A percentile compares a stretch with the other conserved stretches of the same genome.
Conservation (phyloP, 495 filamentous ascomycete genomes). For the Penicillium ochrochloron region DNA sequence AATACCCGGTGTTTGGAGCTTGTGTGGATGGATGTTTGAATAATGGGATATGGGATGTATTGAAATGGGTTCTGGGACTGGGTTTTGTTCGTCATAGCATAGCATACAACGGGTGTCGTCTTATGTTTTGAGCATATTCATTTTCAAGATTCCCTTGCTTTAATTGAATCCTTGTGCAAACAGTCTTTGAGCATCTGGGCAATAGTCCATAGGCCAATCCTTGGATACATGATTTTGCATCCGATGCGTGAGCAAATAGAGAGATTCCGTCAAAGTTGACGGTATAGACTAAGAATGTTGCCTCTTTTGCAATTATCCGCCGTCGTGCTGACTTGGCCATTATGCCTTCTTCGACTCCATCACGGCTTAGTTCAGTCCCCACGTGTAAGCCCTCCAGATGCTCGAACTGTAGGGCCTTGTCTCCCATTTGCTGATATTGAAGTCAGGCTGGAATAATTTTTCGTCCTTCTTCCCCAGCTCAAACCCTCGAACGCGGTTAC, state of each 20-base stretch:
- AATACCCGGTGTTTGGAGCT: conserved; percentile 37
- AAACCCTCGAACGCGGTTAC: neutral
- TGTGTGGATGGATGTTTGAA: neutral
- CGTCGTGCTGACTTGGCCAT: too few species aligned
- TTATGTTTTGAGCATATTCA: neutral
- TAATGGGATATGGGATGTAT: conserved; percentile 34
- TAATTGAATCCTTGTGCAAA: neutral
- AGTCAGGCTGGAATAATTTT: neutral
- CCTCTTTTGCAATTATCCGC: too few species aligned
- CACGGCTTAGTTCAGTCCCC: too few species aligned
- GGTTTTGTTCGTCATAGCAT: neutral
- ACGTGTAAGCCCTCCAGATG: neutral
- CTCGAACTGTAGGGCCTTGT: neutral
- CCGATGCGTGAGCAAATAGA: too few species aligned
- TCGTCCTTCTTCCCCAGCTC: neutral
- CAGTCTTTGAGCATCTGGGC: neutral
- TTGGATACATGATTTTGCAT: too few species aligned
- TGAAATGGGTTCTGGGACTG: conserved; percentile 22
- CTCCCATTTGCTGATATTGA: neutral
- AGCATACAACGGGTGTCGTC: neutral
- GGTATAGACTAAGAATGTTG: too few species aligned
- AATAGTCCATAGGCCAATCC: neutral
- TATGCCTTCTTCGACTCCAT: too few species aligned
- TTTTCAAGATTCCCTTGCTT: neutral
- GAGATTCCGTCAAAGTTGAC: too few species aligned